Evolutionary conservation across 495 filamentous ascomycete genomes (phyloP).

Genomic region (Hypoxylon fuscum): DNA sequence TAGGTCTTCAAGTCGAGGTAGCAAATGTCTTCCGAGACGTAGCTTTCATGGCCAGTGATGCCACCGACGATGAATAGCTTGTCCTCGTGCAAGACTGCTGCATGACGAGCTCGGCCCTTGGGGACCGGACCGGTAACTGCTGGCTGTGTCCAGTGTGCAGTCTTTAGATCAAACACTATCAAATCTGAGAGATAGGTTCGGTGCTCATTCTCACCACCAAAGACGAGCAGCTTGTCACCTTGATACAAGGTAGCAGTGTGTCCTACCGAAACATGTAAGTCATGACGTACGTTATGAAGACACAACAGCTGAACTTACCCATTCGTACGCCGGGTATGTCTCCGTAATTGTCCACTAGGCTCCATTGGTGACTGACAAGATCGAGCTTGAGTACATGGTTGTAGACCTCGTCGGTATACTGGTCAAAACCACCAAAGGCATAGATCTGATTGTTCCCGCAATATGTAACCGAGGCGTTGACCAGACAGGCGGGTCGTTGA

Average conservation of each 20-base stretch:
- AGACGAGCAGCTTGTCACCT: conserved; percentile 92
- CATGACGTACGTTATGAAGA: conserved; percentile 9
- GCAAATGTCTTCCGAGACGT: conserved; percentile 92
- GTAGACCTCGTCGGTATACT: conserved; percentile 99
- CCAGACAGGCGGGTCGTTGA: conserved; percentile 90
- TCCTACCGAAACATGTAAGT: conserved; percentile 59
- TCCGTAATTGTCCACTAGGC: conserved; percentile 95
- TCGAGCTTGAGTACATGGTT: conserved; percentile 94
- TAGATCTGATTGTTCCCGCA: conserved; percentile 96
- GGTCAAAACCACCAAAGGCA: conserved; percentile 98
- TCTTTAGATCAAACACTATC: conserved; percentile 93
- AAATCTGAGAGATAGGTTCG: conserved; percentile 93
- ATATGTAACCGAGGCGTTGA: conserved; percentile 97
- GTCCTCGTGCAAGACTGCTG: conserved; percentile 93
- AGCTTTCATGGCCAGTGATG: conserved; percentile 84
- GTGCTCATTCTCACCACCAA: conserved; percentile 97
- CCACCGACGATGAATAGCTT: conserved; percentile 95
- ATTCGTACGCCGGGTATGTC: conserved; percentile 98
- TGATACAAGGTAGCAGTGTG: conserved; percentile 96
- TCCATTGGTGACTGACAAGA: conserved; percentile 88
- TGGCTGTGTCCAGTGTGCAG: conserved; percentile 92
- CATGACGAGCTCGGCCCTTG: conserved; percentile 89
- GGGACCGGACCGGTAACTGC: conserved; percentile 83
- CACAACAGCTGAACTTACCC: conserved; percentile 65
- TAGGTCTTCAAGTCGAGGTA: conserved; percentile 97